A percentile compares a stretch with the other conserved stretches of the same genome.
These are phyloP conservation scores for Daldinia childiae DNA, from an alignment of 495 filamentous ascomycete species.

Conservation along the genomic window DNA sequence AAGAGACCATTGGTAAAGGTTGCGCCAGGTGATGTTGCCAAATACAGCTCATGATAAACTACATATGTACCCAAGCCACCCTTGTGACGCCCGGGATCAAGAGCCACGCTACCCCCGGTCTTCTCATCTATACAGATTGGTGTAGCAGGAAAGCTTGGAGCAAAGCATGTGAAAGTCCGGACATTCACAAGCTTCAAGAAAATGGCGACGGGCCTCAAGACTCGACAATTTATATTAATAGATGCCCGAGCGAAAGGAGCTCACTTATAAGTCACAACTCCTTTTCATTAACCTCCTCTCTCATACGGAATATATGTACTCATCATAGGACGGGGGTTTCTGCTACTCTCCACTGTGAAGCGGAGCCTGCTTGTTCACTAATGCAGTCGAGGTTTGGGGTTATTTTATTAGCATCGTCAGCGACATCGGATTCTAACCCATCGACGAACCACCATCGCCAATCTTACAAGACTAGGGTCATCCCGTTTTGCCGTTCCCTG, in stretches of 20 bases:
- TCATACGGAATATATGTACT: slow-evolving; percentile 3
- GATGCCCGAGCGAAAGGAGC: neutral
- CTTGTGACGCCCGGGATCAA: slow-evolving; percentile 31
- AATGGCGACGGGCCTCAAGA: neutral
- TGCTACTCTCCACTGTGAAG: slow-evolving; percentile 7
- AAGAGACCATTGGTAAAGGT: slow-evolving; percentile 28
- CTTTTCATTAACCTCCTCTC: slow-evolving; percentile 6
- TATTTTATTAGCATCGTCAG: slow-evolving; percentile 24
- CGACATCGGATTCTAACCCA: slow-evolving; percentile 43
- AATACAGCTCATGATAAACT: slow-evolving; percentile 34
- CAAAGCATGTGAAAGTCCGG: slow-evolving; percentile 34
- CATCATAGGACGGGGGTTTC: neutral
- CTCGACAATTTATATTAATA: neutral
- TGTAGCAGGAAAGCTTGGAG: slow-evolving; percentile 10
- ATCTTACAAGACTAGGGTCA: slow-evolving; percentile 35
- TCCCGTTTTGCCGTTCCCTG: slow-evolving; percentile 35
- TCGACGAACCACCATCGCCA: slow-evolving; percentile 25
- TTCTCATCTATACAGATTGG: slow-evolving; percentile 7
- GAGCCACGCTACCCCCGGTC: slow-evolving; percentile 26
- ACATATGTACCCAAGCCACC: slow-evolving; percentile 11
- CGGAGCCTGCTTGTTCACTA: slow-evolving; percentile 24
- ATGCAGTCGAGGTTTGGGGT: slow-evolving; percentile 20
- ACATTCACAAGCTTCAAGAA: slow-evolving; percentile 3
- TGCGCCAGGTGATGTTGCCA: slow-evolving; percentile 37
- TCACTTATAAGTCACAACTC: neutral